These are phyloP conservation scores for Urostyla sp. DNA, from an alignment of 73 alveolate genomes.

Conservation along the genomic window DNA sequence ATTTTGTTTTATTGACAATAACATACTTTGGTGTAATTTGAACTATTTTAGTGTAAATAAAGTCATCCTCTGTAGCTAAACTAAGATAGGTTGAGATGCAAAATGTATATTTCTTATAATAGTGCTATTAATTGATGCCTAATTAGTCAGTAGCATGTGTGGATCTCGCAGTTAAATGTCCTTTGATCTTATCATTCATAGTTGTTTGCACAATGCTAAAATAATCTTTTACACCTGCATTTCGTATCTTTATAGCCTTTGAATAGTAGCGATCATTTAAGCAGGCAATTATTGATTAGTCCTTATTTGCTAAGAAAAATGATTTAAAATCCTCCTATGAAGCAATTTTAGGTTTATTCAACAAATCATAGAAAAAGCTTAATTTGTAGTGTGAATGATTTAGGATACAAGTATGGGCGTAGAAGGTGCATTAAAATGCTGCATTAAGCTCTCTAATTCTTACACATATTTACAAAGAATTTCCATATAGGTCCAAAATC, in stretches of 20 bases:
- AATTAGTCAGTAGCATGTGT: too few species aligned
- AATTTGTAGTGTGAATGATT: conserved; percentile 4
- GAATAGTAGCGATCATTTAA: conserved; percentile 23
- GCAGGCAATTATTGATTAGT: conserved; percentile 20
- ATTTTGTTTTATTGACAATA: conserved; percentile 40
- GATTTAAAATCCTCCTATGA: neutral
- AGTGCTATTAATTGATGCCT: too few species aligned
- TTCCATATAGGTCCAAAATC: conserved; percentile 33
- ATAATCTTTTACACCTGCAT: conserved; percentile 32
- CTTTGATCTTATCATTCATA: neutral
- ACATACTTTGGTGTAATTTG: conserved; percentile 56
- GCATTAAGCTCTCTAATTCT: neutral
- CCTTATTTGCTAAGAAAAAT: conserved; percentile 3
- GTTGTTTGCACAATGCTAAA: conserved; percentile 15
- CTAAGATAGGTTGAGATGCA: neutral
- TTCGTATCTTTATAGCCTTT: neutral
- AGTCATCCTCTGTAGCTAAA: conserved; percentile 41
- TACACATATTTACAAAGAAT: conserved; percentile 2
- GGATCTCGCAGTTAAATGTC: neutral
- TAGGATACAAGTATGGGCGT: conserved; percentile 17
- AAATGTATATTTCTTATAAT: neutral
- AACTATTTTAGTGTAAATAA: conserved; percentile 55
- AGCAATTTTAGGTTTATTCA: conserved; percentile 26
- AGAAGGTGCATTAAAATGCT: conserved; percentile 14
- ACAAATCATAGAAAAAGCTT: conserved; percentile 15